Conservation (phyloP, 2,329 filamentous ascomycete genomes). For the Cytospora piceicola region DNA sequence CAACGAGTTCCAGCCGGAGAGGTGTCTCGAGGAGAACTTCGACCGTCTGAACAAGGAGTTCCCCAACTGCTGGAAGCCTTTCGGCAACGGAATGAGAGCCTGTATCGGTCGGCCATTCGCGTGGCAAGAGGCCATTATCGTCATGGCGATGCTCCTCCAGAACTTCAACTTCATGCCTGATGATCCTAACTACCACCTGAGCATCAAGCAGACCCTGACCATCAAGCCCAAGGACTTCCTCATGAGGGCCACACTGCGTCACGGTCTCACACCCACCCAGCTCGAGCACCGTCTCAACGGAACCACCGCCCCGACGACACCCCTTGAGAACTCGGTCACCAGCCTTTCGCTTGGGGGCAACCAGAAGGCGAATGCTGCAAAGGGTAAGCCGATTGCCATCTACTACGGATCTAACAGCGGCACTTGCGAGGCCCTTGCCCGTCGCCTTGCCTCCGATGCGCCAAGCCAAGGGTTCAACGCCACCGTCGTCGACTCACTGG, state of each 20-base stretch:
- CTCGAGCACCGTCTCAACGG: constrained; percentile 52
- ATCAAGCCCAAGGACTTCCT: constrained; percentile 67
- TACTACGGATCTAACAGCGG: constrained; percentile 75
- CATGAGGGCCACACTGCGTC: constrained; percentile 64
- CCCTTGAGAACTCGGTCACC: constrained; percentile 50
- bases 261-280: constrained; percentile 57
- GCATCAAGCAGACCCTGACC: constrained; percentile 61
- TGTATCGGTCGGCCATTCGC: constrained; percentile 77
- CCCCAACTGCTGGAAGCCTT: constrained; percentile 70
- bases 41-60: constrained; percentile 63
- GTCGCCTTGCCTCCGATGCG: constrained; percentile 63
- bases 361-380: constrained; percentile 19
- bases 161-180: constrained; percentile 70
- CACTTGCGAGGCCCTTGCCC: constrained; percentile 71
- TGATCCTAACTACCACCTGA: constrained; percentile 62
- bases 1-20: constrained; percentile 68
- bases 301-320: constrained; percentile 33
- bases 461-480: constrained; percentile 62
- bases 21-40: constrained; percentile 73
- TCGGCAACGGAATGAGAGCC: constrained; percentile 60
- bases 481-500: constrained; percentile 57
- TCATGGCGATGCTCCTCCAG: constrained; percentile 67
- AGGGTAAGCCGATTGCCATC: constrained; percentile 57
- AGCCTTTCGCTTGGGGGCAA: constrained; percentile 44
- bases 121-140: constrained; percentile 71